phyloP scores from a whole-genome alignment of 192 early-diverging fungal genomes.

The Glomus cerebriforme region DNA sequence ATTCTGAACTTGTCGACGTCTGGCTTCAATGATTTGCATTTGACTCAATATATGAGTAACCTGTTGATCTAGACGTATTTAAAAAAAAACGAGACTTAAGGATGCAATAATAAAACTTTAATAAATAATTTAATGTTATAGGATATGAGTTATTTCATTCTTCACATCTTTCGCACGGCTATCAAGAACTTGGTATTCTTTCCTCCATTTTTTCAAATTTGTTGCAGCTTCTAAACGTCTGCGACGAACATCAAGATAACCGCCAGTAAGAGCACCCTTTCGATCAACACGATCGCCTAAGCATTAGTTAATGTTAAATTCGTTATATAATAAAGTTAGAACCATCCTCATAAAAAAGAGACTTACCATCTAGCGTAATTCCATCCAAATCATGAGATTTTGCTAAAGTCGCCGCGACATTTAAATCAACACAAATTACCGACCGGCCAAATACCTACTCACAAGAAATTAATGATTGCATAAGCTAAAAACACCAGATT shows the following conservation, averaged over 20 bases:
- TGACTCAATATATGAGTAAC: constrained; percentile 62
- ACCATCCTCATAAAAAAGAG: constrained; percentile 11
- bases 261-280: constrained; percentile 91
- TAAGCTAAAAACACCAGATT: neutral
- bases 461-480: neutral
- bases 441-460: constrained; percentile 83
- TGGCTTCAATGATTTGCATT: constrained; percentile 58
- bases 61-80: constrained; percentile 54
- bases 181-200: constrained; percentile 47
- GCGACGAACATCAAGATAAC: constrained; percentile 72
- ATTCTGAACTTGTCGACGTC: constrained; percentile 53
- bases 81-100: neutral
- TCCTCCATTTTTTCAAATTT: constrained; percentile 52
- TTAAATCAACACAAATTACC: constrained; percentile 82
- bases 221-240: constrained; percentile 78
- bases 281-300: constrained; percentile 86
- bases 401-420: constrained; percentile 79
- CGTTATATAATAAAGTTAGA: neutral
- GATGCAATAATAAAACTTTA: neutral
- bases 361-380: constrained; percentile 79
- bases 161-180: constrained; percentile 48
- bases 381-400: constrained; percentile 75
- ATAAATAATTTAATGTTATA: neutral
- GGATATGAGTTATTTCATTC: constrained; percentile 48
- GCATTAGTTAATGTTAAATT: neutral